phyloP scores from a whole-genome alignment of 345 rosid genomes.

The Gossypium anomalum region DNA sequence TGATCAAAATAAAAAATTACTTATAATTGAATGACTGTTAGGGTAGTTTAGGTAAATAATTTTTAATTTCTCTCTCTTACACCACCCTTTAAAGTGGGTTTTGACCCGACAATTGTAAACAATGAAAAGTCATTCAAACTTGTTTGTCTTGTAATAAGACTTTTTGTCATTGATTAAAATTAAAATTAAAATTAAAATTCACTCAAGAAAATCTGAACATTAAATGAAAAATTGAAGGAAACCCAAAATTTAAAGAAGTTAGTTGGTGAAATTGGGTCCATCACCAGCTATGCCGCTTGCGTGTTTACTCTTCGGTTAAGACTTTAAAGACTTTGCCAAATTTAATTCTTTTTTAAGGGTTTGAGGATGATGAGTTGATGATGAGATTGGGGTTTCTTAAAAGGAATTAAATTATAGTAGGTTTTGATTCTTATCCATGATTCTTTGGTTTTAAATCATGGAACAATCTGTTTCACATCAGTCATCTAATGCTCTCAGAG shows the following conservation, averaged over 20 bases:
- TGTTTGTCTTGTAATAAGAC: conserved; percentile 19
- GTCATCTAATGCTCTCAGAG: conserved; percentile 48
- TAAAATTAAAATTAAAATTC: not conserved
- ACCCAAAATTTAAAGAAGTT: conserved; percentile 4
- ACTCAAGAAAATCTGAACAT: not conserved
- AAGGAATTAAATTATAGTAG: conserved; percentile 10
- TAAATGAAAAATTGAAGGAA: not conserved
- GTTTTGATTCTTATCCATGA: conserved; percentile 22
- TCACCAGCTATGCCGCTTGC: not conserved
- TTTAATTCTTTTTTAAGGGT: not conserved
- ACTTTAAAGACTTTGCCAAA: too few species aligned
- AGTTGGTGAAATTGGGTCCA: conserved; percentile 6
- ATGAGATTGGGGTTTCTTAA: conserved; percentile 21
- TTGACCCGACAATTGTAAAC: conserved; percentile 16
- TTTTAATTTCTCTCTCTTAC: conserved; percentile 1
- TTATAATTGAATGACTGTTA: too few species aligned
- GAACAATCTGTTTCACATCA: conserved; percentile 49
- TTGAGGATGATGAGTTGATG: not conserved
- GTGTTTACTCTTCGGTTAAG: too few species aligned
- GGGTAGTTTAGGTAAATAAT: too few species aligned
- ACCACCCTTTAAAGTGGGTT: conserved; percentile 11
- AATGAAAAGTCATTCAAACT: conserved; percentile 1
- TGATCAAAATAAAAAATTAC: too few species aligned
- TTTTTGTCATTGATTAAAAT: not conserved
- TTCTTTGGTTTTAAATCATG: conserved; percentile 41